Percentiles rank a stretch among this genome's conserved stretches.
Evolutionary conservation across 2,329 filamentous ascomycete genomes (phyloP).

Genomic region (Elsinoe australis): DNA sequence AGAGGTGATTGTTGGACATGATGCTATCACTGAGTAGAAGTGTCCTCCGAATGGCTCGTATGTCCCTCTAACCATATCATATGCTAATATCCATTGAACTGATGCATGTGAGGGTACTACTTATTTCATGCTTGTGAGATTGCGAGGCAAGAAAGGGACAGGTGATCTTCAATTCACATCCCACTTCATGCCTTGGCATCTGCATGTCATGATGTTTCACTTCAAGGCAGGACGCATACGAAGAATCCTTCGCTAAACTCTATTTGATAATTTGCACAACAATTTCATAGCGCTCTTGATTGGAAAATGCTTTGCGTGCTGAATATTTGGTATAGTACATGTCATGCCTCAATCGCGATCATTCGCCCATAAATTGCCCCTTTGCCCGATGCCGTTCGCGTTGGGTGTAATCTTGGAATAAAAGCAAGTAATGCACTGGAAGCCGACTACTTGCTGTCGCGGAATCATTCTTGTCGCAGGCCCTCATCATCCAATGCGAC

Average conservation of each 20-base stretch:
- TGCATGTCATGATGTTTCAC: constrained; percentile 1
- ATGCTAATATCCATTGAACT: not conserved
- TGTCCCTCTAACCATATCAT: too few relatives aligned
- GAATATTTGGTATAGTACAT: constrained; percentile 11
- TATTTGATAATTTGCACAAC: not conserved
- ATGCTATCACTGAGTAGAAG: too few relatives aligned
- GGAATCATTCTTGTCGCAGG: constrained; percentile 2
- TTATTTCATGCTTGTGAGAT: not conserved
- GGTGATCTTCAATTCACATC: not conserved
- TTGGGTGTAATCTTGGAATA: not conserved
- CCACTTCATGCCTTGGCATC: not conserved
- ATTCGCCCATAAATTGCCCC: not conserved
- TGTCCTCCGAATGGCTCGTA: too few relatives aligned
- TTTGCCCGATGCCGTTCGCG: not conserved
- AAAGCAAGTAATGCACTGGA: not conserved
- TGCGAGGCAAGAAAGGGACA: not conserved
- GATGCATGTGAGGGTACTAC: not conserved
- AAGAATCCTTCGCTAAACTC: constrained; percentile 2
- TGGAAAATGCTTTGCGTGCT: not conserved
- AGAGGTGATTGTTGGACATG: not conserved
- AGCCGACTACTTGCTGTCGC: not conserved
- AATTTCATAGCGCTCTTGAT: not conserved
- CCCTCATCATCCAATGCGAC: not conserved
- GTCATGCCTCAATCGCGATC: constrained; percentile 3
- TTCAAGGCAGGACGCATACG: not conserved